These are phyloP conservation scores for Rhodamnia argentea DNA, from an alignment of 345 rosid genomes.

Conservation along the genomic window DNA sequence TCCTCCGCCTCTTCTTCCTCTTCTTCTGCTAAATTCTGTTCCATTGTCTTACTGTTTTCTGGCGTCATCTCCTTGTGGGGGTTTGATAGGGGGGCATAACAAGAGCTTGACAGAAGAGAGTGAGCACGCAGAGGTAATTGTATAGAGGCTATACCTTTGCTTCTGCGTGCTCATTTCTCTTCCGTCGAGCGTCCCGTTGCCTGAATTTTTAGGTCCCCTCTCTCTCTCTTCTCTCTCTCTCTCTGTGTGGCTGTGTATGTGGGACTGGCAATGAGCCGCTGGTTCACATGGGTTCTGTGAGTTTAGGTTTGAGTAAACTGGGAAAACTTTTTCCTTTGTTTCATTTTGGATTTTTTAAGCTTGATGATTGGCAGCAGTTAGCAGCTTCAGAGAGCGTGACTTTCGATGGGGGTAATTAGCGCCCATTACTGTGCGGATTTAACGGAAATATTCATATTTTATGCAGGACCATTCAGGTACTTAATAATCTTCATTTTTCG, in stretches of 20 bases:
- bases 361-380: background rate
- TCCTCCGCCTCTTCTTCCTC: background rate
- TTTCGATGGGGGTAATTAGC: background rate
- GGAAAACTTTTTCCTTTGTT: background rate
- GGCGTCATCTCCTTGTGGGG: background rate
- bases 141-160: background rate
- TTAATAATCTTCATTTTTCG: background rate
- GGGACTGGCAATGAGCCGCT: background rate
- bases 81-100: background rate
- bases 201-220: background rate
- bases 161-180: background rate
- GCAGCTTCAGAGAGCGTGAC: background rate
- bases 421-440: background rate
- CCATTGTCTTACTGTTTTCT: background rate
- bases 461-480: background rate
- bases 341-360: background rate
- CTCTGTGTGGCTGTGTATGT: background rate
- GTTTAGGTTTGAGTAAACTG: background rate
- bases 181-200: background rate
- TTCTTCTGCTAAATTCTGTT: background rate
- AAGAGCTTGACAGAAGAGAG: conserved; percentile 1
- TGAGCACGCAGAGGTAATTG: conserved; percentile 4
- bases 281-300: background rate
- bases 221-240: background rate
- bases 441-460: background rate